Percentiles rank a stretch among this genome's conserved stretches.
Evolutionary conservation across 2,329 filamentous ascomycete genomes (phyloP).

Genomic region (Chaetomium sp.): DNA sequence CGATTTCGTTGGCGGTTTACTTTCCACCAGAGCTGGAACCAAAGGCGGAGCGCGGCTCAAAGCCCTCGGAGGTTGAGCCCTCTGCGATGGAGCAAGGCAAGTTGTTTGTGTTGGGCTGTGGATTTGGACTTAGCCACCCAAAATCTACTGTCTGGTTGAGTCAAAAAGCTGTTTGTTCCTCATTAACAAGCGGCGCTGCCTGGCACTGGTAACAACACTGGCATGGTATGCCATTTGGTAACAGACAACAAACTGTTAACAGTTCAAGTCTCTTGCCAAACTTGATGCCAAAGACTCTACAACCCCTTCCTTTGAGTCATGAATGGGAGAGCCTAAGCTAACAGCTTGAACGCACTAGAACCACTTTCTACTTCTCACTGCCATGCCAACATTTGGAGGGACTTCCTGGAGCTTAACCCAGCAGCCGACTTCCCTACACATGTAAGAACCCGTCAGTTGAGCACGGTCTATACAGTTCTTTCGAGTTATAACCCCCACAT

Average conservation of each 20-base stretch:
- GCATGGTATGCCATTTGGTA: background rate
- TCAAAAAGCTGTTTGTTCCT: background rate
- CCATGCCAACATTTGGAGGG: background rate
- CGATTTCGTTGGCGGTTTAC: slow-evolving; percentile 1
- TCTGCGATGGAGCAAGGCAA: background rate
- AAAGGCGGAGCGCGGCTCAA: background rate
- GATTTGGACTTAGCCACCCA: background rate
- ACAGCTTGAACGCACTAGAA: background rate
- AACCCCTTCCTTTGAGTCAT: too few species aligned
- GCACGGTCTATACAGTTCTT: background rate
- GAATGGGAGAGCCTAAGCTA: background rate
- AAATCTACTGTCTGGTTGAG: background rate
- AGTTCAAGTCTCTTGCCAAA: background rate
- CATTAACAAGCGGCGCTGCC: background rate
- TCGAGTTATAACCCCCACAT: background rate
- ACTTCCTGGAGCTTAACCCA: background rate
- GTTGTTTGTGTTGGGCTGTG: slow-evolving; percentile 2
- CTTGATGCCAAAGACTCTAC: background rate
- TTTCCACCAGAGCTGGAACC: background rate
- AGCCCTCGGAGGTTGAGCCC: background rate
- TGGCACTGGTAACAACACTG: background rate
- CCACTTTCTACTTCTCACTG: background rate
- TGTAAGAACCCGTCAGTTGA: background rate
- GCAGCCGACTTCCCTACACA: background rate
- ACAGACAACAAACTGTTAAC: background rate